These are phyloP conservation scores for Chrysoporthe puriensis DNA, from an alignment of 2,329 filamentous ascomycete species.

Conservation along the genomic window DNA sequence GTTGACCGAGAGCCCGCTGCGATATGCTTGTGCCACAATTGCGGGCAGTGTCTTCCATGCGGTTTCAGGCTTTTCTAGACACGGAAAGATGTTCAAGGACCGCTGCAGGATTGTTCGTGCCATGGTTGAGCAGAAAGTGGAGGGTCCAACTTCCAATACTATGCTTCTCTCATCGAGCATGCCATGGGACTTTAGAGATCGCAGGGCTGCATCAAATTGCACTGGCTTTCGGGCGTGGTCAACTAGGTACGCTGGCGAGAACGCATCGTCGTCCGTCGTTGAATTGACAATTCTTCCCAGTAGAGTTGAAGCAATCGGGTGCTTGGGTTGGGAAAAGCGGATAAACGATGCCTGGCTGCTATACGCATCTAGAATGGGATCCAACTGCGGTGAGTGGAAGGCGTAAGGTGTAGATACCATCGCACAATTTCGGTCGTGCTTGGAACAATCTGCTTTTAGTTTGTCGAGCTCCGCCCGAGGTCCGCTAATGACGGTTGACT, in stretches of 20 bases:
- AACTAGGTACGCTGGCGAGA: conserved; percentile 41
- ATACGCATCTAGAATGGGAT: not conserved
- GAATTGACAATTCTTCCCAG: conserved; percentile 34
- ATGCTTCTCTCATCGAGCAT: not conserved
- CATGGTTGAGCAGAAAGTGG: not conserved
- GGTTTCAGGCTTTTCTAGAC: not conserved
- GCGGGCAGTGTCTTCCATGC: conserved; percentile 11
- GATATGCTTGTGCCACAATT: not conserved
- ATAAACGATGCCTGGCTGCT: not conserved
- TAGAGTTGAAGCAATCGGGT: conserved; percentile 34
- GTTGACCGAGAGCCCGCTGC: conserved; percentile 1
- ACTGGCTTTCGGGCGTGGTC: conserved; percentile 49
- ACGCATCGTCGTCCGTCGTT: conserved; percentile 38
- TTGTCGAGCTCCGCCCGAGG: not conserved
- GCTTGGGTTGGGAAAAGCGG: not conserved
- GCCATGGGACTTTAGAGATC: not conserved
- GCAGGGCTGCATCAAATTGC: conserved; percentile 36
- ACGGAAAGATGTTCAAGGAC: not conserved
- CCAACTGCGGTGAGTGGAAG: conserved; percentile 17
- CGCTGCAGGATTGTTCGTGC: not conserved
- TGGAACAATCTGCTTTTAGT: conserved; percentile 37
- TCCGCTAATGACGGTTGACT: conserved; percentile 72
- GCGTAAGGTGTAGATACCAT: conserved; percentile 39
- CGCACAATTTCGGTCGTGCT: conserved; percentile 43
- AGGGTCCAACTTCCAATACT: not conserved